Evolutionary conservation across 768 basidiomycete genomes (phyloP).

Genomic region (Leccinum rimulosum): DNA sequence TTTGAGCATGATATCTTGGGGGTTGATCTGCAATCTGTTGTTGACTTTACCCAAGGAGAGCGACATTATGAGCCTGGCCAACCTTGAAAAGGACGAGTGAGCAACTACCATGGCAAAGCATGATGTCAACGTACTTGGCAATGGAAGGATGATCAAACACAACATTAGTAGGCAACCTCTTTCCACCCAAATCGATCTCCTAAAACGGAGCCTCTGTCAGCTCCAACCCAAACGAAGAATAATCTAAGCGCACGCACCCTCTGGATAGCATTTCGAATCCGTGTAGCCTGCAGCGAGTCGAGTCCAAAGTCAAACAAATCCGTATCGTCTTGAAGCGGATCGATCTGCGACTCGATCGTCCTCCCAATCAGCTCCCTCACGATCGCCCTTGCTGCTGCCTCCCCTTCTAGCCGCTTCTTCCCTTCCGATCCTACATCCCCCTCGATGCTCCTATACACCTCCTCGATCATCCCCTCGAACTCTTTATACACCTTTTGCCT

Average conservation of each 20-base stretch:
- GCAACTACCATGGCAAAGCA: not conserved
- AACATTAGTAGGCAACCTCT: conserved; percentile 27
- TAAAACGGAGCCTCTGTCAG: not conserved
- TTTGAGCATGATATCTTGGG: conserved; percentile 39
- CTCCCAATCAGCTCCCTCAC: conserved; percentile 17
- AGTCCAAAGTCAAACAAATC: conserved; percentile 50
- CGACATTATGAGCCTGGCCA: conserved; percentile 41
- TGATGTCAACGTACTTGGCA: conserved; percentile 27
- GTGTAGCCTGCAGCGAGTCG: conserved; percentile 50
- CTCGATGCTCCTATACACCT: conserved; percentile 42
- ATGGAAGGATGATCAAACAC: conserved; percentile 53
- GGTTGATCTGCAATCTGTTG: too few species aligned
- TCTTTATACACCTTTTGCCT: conserved; percentile 49
- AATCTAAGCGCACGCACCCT: conserved; percentile 31
- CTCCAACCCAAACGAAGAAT: conserved; percentile 18
- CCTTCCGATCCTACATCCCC: conserved; percentile 30
- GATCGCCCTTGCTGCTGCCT: conserved; percentile 9
- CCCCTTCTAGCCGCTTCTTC: conserved; percentile 12
- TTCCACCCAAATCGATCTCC: conserved; percentile 22
- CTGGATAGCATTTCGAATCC: conserved; percentile 46
- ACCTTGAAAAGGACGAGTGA: conserved; percentile 18
- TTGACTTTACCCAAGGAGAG: conserved; percentile 32
- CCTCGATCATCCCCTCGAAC: conserved; percentile 45
- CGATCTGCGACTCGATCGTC: conserved; percentile 21
- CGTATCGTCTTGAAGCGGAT: conserved; percentile 27